phyloP scores from a whole-genome alignment of 805 yeast species.

The Sugiyamaella americana region DNA sequence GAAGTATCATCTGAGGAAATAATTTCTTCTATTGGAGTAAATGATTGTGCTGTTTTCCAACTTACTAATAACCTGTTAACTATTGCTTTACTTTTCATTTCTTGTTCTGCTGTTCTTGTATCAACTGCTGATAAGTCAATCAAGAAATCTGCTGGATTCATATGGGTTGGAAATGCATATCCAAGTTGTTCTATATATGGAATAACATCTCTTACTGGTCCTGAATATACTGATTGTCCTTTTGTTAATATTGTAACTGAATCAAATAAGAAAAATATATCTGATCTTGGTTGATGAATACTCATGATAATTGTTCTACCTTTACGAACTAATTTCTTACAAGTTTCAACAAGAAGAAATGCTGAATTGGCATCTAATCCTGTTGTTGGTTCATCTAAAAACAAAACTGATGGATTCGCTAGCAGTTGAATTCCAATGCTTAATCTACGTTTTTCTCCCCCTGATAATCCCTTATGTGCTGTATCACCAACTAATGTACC shows the following conservation, averaged over 20 bases:
- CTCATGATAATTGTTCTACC: constrained; percentile 72
- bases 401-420: constrained; percentile 67
- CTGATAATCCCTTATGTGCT: constrained; percentile 58
- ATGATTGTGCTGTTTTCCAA: constrained; percentile 34
- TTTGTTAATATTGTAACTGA: constrained; percentile 62
- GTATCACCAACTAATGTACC: constrained; percentile 53
- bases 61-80: constrained; percentile 26
- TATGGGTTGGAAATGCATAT: constrained; percentile 38
- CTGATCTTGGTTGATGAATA: constrained; percentile 81
- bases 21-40: not conserved
- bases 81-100: constrained; percentile 35
- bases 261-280: constrained; percentile 64
- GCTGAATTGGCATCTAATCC: constrained; percentile 81
- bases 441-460: constrained; percentile 77
- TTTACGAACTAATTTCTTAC: constrained; percentile 48
- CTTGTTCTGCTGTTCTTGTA: constrained; percentile 36
- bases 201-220: constrained; percentile 40
- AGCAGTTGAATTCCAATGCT: constrained; percentile 74
- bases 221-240: constrained; percentile 42
- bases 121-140: constrained; percentile 56
- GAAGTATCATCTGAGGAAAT: not conserved
- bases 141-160: constrained; percentile 58
- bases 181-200: constrained; percentile 48
- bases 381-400: constrained; percentile 84
- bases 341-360: constrained; percentile 51